Conservation (phyloP, 192 early-diverging fungal genomes). For the Glomus cerebriforme region DNA sequence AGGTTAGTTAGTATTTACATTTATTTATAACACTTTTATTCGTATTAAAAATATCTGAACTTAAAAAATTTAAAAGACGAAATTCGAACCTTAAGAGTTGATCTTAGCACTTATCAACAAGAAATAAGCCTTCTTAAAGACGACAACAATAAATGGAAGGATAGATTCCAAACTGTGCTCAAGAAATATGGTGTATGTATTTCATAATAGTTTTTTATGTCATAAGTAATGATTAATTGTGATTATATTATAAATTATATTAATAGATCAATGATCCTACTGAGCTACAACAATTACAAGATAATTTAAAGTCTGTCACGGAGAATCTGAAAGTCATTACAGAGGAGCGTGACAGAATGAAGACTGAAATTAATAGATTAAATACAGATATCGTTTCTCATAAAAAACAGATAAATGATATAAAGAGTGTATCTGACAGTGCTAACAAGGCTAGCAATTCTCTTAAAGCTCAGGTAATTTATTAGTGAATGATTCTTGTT, state of each 20-base stretch:
- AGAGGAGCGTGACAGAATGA: not conserved
- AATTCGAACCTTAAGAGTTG: not conserved
- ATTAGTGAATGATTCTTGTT: not conserved
- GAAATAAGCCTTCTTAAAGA: conserved; percentile 8
- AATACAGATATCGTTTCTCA: not conserved
- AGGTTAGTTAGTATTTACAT: not conserved
- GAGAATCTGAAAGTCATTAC: not conserved
- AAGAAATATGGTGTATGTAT: conserved; percentile 11
- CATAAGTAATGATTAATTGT: not conserved
- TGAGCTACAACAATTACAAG: conserved; percentile 1
- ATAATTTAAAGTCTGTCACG: conserved; percentile 1
- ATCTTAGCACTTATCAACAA: not conserved
- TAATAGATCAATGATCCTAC: conserved; percentile 9
- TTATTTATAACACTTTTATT: not conserved
- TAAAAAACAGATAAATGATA: not conserved
- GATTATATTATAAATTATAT: not conserved
- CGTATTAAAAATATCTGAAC: not conserved
- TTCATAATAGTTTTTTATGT: not conserved
- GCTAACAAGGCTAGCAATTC: not conserved
- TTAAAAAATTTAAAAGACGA: not conserved
- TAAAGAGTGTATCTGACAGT: not conserved
- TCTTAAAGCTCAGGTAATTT: not conserved
- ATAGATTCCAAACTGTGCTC: not conserved
- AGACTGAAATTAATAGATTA: not conserved
- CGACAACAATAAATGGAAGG: not conserved